A percentile compares a stretch with the other conserved stretches of the same genome.
phyloP scores from a whole-genome alignment of 164 flowering plant genomes.

The Magnolia officinalis region DNA sequence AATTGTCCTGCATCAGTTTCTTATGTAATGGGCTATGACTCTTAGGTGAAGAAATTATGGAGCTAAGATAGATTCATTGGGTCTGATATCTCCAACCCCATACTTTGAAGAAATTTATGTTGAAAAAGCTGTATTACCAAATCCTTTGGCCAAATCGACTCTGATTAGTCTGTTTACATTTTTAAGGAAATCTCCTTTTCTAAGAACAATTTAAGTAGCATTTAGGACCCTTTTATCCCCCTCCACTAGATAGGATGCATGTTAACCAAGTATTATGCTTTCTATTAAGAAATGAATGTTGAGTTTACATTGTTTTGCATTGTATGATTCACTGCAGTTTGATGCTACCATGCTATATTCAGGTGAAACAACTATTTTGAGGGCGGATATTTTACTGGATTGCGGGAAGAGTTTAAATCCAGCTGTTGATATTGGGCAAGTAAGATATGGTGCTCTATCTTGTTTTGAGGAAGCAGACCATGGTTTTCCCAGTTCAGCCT shows the following conservation, averaged over 20 bases:
- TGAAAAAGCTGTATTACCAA: no score
- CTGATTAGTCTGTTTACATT: no score
- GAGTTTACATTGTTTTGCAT: not conserved
- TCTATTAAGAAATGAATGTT: not conserved
- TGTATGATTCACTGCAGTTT: not conserved
- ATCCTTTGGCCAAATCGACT: no score
- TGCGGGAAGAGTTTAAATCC: conserved; percentile 13
- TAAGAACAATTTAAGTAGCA: no score
- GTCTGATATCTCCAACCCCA: not conserved
- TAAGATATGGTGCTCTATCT: not conserved
- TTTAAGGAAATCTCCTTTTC: no score
- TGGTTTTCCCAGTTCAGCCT: not conserved
- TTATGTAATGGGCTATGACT: no score
- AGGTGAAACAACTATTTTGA: conserved; percentile 11
- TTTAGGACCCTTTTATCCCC: no score
- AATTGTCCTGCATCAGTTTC: no score
- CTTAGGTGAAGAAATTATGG: not conserved
- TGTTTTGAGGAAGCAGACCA: not conserved
- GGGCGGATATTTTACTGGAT: conserved; percentile 11
- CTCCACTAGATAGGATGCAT: not conserved
- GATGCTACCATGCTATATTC: not conserved
- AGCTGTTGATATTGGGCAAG: conserved; percentile 12
- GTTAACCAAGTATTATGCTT: not conserved
- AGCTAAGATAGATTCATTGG: not conserved
- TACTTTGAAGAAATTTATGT: not conserved